Conservation (phyloP, 495 filamentous ascomycete genomes). For the Tuber borchii region DNA sequence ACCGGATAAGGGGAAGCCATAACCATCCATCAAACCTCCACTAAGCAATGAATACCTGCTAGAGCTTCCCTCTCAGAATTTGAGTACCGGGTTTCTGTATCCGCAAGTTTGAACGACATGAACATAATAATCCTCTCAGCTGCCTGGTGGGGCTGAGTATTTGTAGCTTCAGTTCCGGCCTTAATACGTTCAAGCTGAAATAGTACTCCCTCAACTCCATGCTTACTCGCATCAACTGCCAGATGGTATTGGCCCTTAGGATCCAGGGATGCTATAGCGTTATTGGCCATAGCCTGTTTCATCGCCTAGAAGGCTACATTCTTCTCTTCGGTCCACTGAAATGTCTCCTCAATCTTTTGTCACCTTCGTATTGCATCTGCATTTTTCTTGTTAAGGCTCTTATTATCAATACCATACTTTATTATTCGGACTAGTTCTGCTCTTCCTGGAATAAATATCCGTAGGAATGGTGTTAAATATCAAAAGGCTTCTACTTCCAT, state of each 20-base stretch:
- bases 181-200: not conserved
- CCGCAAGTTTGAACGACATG: not conserved
- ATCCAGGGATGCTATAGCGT: not conserved
- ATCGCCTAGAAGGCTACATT: not conserved
- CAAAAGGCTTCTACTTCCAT: not conserved
- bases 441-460: not conserved
- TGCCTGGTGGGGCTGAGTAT: fast-evolving
- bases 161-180: not conserved
- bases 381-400: too few relatives aligned
- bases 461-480: not conserved
- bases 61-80: not conserved
- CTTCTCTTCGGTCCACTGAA: fast-evolving
- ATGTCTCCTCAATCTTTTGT: too few relatives aligned
- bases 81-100: not conserved
- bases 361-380: too few relatives aligned
- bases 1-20: not conserved
- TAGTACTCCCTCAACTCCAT: not conserved
- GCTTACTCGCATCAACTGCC: not conserved
- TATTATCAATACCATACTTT: too few relatives aligned
- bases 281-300: not conserved
- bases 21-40: not conserved
- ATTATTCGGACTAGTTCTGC: too few relatives aligned
- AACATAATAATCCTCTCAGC: not conserved
- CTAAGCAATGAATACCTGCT: not conserved
- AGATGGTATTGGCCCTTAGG: not conserved